These are phyloP conservation scores for Physocladia obscura DNA, from an alignment of 192 early-diverging fungal species.

Conservation along the genomic window DNA sequence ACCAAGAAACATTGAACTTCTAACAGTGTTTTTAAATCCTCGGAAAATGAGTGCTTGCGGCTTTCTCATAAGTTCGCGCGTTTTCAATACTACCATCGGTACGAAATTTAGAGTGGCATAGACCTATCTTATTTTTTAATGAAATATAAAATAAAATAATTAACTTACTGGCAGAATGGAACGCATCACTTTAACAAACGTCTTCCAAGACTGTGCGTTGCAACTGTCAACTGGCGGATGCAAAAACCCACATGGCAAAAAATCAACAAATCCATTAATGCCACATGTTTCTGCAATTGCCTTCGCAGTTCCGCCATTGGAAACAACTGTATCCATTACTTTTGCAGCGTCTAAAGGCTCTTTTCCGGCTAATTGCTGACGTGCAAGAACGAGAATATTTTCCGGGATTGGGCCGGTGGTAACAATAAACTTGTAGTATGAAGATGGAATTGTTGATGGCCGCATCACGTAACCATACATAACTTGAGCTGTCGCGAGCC, in stretches of 20 bases:
- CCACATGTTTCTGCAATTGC: neutral
- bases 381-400: neutral
- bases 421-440: constrained; percentile 35
- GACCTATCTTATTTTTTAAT: constrained; percentile 48
- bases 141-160: neutral
- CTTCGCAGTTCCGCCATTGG: neutral
- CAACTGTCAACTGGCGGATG: constrained; percentile 48
- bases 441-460: constrained; percentile 48
- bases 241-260: constrained; percentile 10
- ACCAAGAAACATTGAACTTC: constrained; percentile 67
- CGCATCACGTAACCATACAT: constrained; percentile 51
- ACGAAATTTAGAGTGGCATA: constrained; percentile 76
- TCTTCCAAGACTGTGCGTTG: constrained; percentile 38
- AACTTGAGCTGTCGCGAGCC: constrained; percentile 40
- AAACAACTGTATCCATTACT: constrained; percentile 1
- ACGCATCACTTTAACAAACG: constrained; percentile 19
- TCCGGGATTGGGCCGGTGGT: constrained; percentile 18
- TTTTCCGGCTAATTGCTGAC: neutral
- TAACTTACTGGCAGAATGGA: constrained; percentile 23
- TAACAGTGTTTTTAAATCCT: constrained; percentile 54
- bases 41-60: constrained; percentile 52
- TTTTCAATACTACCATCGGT: constrained; percentile 66
- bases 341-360: neutral
- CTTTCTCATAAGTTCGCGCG: constrained; percentile 54
- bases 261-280: neutral